Base-by-base conservation (phyloP, 2,329 filamentous ascomycete genomes). In the Stylonectria norvegica region DNA sequence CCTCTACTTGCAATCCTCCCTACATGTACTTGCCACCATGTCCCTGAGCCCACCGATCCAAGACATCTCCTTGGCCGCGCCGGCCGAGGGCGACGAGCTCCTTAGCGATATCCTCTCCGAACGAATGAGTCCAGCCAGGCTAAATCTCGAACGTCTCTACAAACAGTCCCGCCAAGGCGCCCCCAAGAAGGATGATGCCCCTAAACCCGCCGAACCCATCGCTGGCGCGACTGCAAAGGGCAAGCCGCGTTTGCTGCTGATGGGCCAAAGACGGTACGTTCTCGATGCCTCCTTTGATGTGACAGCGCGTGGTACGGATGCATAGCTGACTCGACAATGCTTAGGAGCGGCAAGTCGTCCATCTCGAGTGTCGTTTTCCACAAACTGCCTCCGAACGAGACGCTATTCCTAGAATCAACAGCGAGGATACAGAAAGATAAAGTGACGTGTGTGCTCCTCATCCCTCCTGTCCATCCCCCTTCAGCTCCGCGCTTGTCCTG, bases 311-410 rank as follows among this genome's bases (percentile, higher is more conserved):
- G 30, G 30, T 8, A 19, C 7, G 27, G 8, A 19, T 32, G n/a
- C n/a, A n/a, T n/a, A n/a, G n/a, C n/a, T n/a, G n/a, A n/a, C n/a
- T n/a, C n/a, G n/a, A n/a, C n/a, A n/a, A n/a, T n/a, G n/a, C n/a
- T 5, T 9, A 98, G 93, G 70, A 96, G 90, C 61, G 93, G 93
- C 45, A 98, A 98, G 64, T 97, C 93, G 1, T 98, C 93, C 5
- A 97, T 98, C 61, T 93, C 90, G 18, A 97, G 89, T 59, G 94
- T 98, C 34, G 91, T 98, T n/a, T 97, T 98, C 59, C 90, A 97
- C 67, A 98, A 98, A 64, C 83, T 97, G 60, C 89, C 91, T 3
- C 90, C 93, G 2, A 94, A 87, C 55, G 94, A 98, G 69, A 97
- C 93, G 0, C 70, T 98, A 12, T 98, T 95, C 58, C 77, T 98